Percentiles rank a stretch among this genome's conserved stretches.
Evolutionary conservation across 805 yeast species (phyloP).

Genomic region (Maudiozyma bulderi): DNA sequence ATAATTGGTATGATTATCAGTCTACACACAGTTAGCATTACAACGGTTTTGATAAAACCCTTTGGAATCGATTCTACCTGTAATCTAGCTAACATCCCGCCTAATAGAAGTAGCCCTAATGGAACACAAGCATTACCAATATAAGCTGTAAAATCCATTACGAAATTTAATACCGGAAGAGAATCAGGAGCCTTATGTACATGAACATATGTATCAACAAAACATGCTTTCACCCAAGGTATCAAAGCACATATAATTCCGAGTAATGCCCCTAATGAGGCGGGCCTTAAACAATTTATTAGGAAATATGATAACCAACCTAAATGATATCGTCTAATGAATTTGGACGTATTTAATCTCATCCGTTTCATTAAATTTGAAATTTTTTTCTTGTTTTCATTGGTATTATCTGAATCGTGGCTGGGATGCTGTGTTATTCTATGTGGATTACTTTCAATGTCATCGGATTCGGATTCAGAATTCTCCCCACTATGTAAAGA

Average conservation of each 20-base stretch:
- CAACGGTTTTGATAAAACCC: conserved; percentile 54
- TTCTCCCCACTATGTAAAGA: conserved; percentile 1
- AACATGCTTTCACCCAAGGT: conserved; percentile 76
- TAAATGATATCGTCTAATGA: conserved; percentile 23
- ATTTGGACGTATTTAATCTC: conserved; percentile 11
- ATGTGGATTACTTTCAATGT: not conserved
- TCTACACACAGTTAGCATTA: conserved; percentile 46
- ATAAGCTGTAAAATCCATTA: conserved; percentile 74
- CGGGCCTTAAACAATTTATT: conserved; percentile 58
- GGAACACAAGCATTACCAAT: conserved; percentile 87
- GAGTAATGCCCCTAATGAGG: conserved; percentile 57
- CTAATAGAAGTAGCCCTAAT: conserved; percentile 68
- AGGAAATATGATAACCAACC: conserved; percentile 31
- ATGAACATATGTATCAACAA: conserved; percentile 40
- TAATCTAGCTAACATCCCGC: conserved; percentile 80
- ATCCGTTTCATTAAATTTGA: not conserved
- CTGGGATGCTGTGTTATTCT: too few relatives aligned
- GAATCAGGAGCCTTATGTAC: conserved; percentile 77
- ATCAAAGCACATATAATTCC: conserved; percentile 66
- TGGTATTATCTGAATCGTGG: too few relatives aligned
- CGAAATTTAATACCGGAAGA: conserved; percentile 72
- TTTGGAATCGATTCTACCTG: conserved; percentile 47
- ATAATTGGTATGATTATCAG: conserved; percentile 68
- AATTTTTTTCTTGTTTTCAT: not conserved
- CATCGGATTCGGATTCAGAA: not conserved